Evolutionary conservation across 2,329 filamentous ascomycete species (phyloP), one percentile per base, ranked within the genome.

Genomic region (Juglanconis juglandina): DNA sequence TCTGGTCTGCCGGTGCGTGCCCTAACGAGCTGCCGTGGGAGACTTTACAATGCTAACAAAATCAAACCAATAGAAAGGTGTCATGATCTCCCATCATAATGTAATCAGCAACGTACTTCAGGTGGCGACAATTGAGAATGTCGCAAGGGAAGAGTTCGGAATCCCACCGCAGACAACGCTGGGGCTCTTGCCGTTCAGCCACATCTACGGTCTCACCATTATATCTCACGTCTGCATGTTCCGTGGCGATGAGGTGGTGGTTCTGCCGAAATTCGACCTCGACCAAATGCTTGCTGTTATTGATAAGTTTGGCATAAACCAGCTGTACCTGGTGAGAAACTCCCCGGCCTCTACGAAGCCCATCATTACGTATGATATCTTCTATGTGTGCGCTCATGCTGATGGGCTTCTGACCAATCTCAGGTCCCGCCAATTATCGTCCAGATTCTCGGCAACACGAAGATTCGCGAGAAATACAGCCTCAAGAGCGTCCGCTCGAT

Each of bases 221-320:
- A 84, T 92, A 61, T 86, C 84, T 47, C 87, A 91, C 70, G 74
- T 79, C 1, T 81, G 81, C 33, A 77, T 85, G 2, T 94, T 87
- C 69, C 83, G 88, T 46, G 91, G 91, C 9, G 91, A 95, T 66
- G 85, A 87, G 59, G 79, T 88, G 9, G 80, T 95, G 55, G 81
- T 94, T 5, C 79, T 95, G 42, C 87, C 83, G 48, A 91, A 89
- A 67, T 96, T 94, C 68, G 90, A 94, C 53, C 80, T 94, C 51
- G 77, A 80, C n/a, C 74, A 77, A 1, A 87, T 86, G 60, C 77
- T 94, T 13, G 71, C 78, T 35, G 78, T 86, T 0, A 87, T 94
- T 17, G 83, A 91, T 67, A 81, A 77, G 35, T 88, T 85, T 77
- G 88, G 87, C 72, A 90, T 95, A 67, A 78, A 80, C 55, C 79